Evolutionary conservation across 495 filamentous ascomycete species (phyloP), one percentile per base, ranked within the genome.

Genomic region (Monascus purpureus): DNA sequence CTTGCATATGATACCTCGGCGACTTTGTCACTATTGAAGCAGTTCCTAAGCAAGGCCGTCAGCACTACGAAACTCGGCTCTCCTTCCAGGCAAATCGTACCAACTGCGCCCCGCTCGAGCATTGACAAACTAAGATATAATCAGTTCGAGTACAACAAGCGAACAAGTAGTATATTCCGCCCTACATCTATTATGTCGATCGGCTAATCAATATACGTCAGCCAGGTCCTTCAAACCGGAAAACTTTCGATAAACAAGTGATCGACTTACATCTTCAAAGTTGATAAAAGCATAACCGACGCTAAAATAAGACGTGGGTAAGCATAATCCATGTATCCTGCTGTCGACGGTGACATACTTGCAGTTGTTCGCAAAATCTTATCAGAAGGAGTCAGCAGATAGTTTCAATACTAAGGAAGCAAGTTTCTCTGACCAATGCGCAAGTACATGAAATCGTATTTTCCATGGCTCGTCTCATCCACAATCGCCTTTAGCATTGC

Each of bases 241-340:
- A 9, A 18, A 20, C 36, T 29, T 22, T 12, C 2, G 5, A 31
- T 13, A 32, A 25, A 25, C 13, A 32, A 28, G 6, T n/a, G 31
- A 31, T 7, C 5, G 27, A 61, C 73, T 69, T 45, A 87, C 78
- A 51, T 84, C 73, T 28, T 72, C 72, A 46, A 97, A 93, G 50
- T 97, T 95, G 55, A 97, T 82, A 58, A 97, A 97, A 0, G 86
- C 90, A 63, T 97, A 97, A 36, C 90, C 90, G 36, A 97, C 90
- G 54, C 86, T 95, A 39, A 11, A 32, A 42, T 40, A 25, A 28
- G 33, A 15, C 17, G 29, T n/a, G 22, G 17, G 25, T 27, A 6
- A 28, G n/a, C 26, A 28, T 28, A 4, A 15, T 28, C n/a, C 26
- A 28, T 12, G 11, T 28, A 12, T 28, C n/a, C 5, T 6, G 33